Conservation (phyloP, 2,329 filamentous ascomycete species). For the Rhynchosporium graminicola region DNA sequence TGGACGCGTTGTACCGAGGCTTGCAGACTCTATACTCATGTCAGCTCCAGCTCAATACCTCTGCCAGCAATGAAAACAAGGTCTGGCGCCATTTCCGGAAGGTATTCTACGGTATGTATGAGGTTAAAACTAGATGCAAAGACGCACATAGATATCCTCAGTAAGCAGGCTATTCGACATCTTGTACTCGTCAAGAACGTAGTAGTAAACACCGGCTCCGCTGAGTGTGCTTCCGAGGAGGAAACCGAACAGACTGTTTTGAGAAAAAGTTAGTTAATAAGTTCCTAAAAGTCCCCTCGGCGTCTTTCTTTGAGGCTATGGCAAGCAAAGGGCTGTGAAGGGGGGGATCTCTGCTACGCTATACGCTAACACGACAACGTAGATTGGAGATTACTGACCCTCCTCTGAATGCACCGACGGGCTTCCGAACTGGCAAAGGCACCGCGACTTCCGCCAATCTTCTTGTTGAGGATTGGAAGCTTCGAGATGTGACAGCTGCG, state of each 20-base stretch:
- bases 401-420: conserved; percentile 70
- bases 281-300: not conserved
- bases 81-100: conserved; percentile 16
- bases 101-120: conserved; percentile 18
- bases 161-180: conserved; percentile 89
- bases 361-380: not conserved
- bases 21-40: conserved; percentile 70
- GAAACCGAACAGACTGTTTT: conserved; percentile 80
- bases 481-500: conserved; percentile 37
- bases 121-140: conserved; percentile 35
- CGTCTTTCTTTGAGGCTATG: not conserved
- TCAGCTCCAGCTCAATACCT: conserved; percentile 21
- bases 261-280: conserved; percentile 16
- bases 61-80: conserved; percentile 3
- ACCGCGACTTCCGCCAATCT: conserved; percentile 42
- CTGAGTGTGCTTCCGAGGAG: conserved; percentile 80
- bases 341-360: not conserved
- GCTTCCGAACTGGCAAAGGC: conserved; percentile 58
- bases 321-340: not conserved
- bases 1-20: conserved; percentile 83
- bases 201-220: conserved; percentile 84
- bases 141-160: conserved; percentile 92
- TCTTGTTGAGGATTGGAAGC: conserved; percentile 43
- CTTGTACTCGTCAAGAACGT: conserved; percentile 91
- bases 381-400: conserved; percentile 51